Base-by-base conservation (phyloP, 2,329 filamentous ascomycete genomes). In the Plenodomus tracheiphilus region DNA sequence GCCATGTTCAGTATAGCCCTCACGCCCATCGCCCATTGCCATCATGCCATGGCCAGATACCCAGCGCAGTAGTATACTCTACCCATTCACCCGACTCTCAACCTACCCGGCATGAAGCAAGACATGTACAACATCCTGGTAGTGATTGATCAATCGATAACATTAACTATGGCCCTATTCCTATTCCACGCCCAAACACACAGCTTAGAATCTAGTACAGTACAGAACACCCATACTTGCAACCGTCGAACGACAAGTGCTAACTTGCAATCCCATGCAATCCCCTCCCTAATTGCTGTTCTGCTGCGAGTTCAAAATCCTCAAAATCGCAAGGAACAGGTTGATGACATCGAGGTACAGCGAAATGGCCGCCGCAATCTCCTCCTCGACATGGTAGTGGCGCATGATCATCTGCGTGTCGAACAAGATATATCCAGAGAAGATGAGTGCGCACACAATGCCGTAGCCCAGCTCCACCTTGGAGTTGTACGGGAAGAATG, bases 311-410 rank as follows among this genome's bases (percentile, higher is more conserved):
- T 99, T 99, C 68, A 99, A 80, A 64, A 99, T 97, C 68, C 94
- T 84, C 68, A 99, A 80, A 68, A 99, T 99, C 44, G 91, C 88
- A 60, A 99, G 80, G 84, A 99, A 99, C 60, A 99, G 75, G 81
- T 99, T 99, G 79, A 97, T 90, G 58, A 97, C 86, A 73, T 97
- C 93, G 41, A 99, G 82, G 73, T 99, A 99, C 41, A 99, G 81
- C 69, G 89, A 94, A 74, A 99, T 96, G 9, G 90, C 87, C 41
- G 93, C 93, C 6, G 92, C 91, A 70, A 97, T 97, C 80, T 97
- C 92, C 81, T 97, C 93, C 77, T 99, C 94, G 43, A 97, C 91
- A 68, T 97, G 93, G 76, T 97, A 94, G 74, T 96, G 89, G 67
- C 92, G 85, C 84, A 99, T 88, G 54, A 99, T 85, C 63, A 99